phyloP scores from a whole-genome alignment of 108 stramenopile genomes.

The Discostella stelligeroides region DNA sequence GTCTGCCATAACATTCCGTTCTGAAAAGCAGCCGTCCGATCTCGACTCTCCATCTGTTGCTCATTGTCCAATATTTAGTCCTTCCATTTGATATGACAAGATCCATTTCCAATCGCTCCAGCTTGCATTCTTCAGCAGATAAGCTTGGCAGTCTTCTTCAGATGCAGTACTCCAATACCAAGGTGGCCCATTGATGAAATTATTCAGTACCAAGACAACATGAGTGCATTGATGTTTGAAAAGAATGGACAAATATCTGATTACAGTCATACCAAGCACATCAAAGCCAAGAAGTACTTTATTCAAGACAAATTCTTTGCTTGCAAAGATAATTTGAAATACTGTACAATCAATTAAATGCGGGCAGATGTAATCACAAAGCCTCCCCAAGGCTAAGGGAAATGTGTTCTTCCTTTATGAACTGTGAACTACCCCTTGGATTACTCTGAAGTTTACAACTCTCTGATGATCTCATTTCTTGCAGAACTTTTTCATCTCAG shows the following conservation, averaged over 20 bases:
- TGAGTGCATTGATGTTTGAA: slow-evolving; percentile 7
- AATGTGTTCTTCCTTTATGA: not conserved
- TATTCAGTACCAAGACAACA: slow-evolving; percentile 34
- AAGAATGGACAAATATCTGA: slow-evolving; percentile 15
- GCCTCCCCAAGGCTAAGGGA: slow-evolving; percentile 11
- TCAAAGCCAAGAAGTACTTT: slow-evolving; percentile 16
- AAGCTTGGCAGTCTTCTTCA: slow-evolving; percentile 36
- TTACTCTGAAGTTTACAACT: too few species aligned
- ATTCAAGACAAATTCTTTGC: slow-evolving; percentile 15
- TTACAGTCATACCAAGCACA: slow-evolving; percentile 21
- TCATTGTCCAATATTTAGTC: not conserved
- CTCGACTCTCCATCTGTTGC: not conserved
- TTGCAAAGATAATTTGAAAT: not conserved
- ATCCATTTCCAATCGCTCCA: slow-evolving; percentile 18
- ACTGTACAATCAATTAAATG: slow-evolving; percentile 8
- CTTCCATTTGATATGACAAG: not conserved
- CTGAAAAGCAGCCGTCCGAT: too few species aligned
- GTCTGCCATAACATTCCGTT: too few species aligned
- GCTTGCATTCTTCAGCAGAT: slow-evolving; percentile 45
- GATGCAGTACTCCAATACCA: slow-evolving; percentile 51
- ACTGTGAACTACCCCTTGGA: slow-evolving; percentile 1
- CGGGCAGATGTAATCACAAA: slow-evolving; percentile 20
- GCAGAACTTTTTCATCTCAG: too few species aligned
- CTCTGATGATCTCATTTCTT: too few species aligned
- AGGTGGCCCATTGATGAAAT: slow-evolving; percentile 35